Base-by-base conservation (phyloP, 2,329 filamentous ascomycete species). In the Sporothrix dimorphospora region DNA sequence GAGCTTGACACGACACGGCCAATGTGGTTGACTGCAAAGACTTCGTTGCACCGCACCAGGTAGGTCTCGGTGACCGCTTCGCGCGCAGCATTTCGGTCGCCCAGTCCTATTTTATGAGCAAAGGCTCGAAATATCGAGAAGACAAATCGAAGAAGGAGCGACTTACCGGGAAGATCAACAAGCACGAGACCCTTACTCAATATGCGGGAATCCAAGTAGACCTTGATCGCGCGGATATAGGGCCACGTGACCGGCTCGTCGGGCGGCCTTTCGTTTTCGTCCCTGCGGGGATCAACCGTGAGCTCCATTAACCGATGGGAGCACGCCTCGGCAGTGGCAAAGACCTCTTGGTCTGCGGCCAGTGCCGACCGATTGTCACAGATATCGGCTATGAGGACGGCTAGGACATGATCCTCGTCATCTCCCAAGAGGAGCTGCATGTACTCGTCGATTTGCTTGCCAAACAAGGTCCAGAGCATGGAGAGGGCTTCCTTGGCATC, bases 121-220 rank as follows among this genome's bases (percentile, higher is more conserved):
- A n/a, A n/a, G n/a, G n/a, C n/a, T n/a, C n/a, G n/a, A n/a, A n/a
- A n/a, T n/a, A n/a, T n/a, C n/a, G n/a, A n/a, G n/a, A n/a, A n/a
- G n/a, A n/a, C n/a, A n/a, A n/a, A n/a, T n/a, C n/a, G n/a, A n/a
- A n/a, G n/a, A n/a, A n/a, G n/a, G n/a, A n/a, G n/a, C n/a, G n/a
- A n/a, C n/a, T n/a, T n/a, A n/a, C n/a, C n/a, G n/a, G 59, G 59
- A 42, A 63, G 59, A 27, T 63, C 59, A 16, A 63, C 59, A 63
- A 63, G 59, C 8, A 63, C 21, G 34, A 63, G 59, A 16, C 59
- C 59, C 14, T 63, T 63, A 38, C 59, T 63, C 21, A 63, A 45
- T 1, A 63, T 63, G 40, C 8, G 59, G 19, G 59, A 21, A 63
- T 63, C 12, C 59, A 63, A 63, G 4, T 12, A 63, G 59, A 63